Percentiles rank a stretch among this genome's conserved stretches.
Evolutionary conservation across 192 early-diverging fungal species (phyloP).

Genomic region (Linnemannia exigua): DNA sequence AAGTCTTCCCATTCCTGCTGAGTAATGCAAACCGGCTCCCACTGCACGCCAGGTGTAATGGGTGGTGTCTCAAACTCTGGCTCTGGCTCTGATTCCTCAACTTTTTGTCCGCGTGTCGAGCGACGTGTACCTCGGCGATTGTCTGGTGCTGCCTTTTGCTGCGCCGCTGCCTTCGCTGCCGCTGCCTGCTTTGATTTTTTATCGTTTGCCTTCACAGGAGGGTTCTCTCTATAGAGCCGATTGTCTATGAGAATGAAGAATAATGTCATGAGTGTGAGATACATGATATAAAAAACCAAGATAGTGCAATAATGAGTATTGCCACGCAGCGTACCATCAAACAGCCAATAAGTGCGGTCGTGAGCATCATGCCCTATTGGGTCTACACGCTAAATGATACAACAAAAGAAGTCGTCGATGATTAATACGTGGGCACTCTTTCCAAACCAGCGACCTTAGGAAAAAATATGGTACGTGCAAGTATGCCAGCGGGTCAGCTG

Average conservation of each 20-base stretch:
- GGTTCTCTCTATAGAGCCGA: conserved; percentile 75
- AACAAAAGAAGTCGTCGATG: not conserved
- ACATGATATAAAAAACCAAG: no score
- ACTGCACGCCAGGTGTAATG: conserved; percentile 62
- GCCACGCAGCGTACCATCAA: conserved; percentile 71
- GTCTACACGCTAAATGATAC: conserved; percentile 70
- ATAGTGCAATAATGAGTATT: no score
- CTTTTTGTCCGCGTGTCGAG: conserved; percentile 30
- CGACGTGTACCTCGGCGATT: conserved; percentile 43
- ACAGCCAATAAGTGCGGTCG: conserved; percentile 82
- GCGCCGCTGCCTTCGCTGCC: conserved; percentile 1
- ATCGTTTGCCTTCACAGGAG: conserved; percentile 46
- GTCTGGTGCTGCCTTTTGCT: conserved; percentile 10
- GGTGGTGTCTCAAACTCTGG: conserved; percentile 48
- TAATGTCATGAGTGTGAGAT: not conserved
- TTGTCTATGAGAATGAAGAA: conserved; percentile 65
- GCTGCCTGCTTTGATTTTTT: conserved; percentile 43
- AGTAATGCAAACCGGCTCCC: conserved; percentile 69
- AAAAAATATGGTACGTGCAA: not conserved
- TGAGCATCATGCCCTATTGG: conserved; percentile 78
- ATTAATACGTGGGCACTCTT: not conserved
- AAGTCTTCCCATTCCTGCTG: conserved; percentile 75
- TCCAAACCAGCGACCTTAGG: not conserved
- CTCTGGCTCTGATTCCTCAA: conserved; percentile 35
- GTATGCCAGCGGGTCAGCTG: not conserved